A percentile compares a stretch with the other conserved stretches of the same genome.
Evolutionary conservation across 345 rosid genomes (phyloP).

Genomic region (Eucalyptus caleyi): DNA sequence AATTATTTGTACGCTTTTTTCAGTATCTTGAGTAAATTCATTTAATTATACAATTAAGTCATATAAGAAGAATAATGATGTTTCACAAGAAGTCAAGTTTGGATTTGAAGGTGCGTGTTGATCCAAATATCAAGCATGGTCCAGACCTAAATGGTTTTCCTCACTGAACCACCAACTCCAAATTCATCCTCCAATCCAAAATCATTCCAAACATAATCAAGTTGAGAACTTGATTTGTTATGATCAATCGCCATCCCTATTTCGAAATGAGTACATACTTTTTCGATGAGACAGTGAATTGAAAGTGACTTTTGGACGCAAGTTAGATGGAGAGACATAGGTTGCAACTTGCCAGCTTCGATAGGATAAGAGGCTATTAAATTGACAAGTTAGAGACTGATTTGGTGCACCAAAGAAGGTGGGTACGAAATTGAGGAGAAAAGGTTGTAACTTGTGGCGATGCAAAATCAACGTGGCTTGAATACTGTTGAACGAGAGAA

Average conservation of each 20-base stretch:
- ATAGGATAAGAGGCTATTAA: not conserved
- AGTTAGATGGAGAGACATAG: not conserved
- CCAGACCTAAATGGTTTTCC: not conserved
- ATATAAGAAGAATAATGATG: not conserved
- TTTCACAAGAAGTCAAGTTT: not conserved
- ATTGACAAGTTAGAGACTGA: not conserved
- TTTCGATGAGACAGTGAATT: not conserved
- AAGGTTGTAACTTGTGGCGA: not conserved
- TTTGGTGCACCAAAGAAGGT: not conserved
- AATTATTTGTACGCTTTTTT: not conserved
- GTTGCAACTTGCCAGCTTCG: not conserved
- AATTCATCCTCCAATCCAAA: not conserved
- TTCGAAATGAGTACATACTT: not conserved
- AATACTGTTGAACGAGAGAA: not conserved
- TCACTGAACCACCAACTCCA: not conserved
- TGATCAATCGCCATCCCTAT: not conserved
- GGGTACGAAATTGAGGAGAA: not conserved
- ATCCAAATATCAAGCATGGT: not conserved
- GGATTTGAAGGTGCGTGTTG: not conserved
- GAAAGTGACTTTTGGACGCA: not conserved
- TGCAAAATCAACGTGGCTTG: not conserved
- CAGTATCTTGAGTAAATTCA: not conserved
- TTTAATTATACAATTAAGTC: not conserved
- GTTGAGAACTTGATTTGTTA: not conserved
- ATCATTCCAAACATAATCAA: not conserved